These are phyloP conservation scores for Phialocephala sp. DNA, from an alignment of 2,329 filamentous ascomycete genomes.

Conservation along the genomic window DNA sequence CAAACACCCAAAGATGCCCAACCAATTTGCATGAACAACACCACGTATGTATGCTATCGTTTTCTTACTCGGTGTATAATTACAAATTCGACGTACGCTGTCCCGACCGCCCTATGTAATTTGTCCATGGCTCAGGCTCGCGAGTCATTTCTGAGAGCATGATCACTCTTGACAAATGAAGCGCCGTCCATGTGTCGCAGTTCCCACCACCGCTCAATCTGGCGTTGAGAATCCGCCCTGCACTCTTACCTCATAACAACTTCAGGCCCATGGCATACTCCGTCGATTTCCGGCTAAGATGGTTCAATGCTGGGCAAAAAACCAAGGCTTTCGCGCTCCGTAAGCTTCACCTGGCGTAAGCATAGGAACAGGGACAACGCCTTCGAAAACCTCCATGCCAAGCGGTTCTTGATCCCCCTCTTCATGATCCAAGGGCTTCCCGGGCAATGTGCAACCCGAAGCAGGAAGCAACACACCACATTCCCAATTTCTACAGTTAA, in stretches of 20 bases:
- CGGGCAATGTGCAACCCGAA: slow-evolving; percentile 19
- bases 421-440: slow-evolving; percentile 10
- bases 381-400: slow-evolving; percentile 54
- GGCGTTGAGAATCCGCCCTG: neutral
- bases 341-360: slow-evolving; percentile 57
- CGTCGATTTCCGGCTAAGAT: neutral
- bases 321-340: slow-evolving; percentile 40
- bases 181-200: neutral
- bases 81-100: neutral
- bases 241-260: neutral
- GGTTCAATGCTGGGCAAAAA: slow-evolving; percentile 16
- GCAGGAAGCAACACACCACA: slow-evolving; percentile 83
- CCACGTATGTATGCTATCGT: neutral
- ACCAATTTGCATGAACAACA: neutral
- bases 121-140: neutral
- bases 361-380: slow-evolving; percentile 68
- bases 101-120: neutral
- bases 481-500: slow-evolving; percentile 94
- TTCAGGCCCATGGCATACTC: neutral
- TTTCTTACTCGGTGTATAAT: slow-evolving; percentile 1
- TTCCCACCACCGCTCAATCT: neutral
- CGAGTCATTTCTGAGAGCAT: slow-evolving; percentile 3
- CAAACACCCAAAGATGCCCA: slow-evolving; percentile 3
- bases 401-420: slow-evolving; percentile 13
- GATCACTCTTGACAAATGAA: neutral